Evolutionary conservation across 2,329 filamentous ascomycete species (phyloP).

Genomic region (Fusarium cyanostomum): DNA sequence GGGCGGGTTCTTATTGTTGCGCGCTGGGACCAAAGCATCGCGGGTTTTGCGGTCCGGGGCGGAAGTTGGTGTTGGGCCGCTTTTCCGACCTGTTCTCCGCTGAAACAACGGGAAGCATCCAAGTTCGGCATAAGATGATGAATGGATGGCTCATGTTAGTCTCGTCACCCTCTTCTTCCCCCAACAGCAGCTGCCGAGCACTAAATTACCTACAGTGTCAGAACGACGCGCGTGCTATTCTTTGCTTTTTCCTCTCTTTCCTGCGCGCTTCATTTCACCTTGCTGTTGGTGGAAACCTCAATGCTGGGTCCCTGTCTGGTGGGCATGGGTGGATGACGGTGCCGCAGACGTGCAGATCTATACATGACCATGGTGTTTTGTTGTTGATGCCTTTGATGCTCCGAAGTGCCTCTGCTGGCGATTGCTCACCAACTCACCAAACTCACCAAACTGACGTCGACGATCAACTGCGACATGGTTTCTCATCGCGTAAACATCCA

Average conservation of each 20-base stretch:
- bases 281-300: background rate
- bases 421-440: constrained; percentile 2
- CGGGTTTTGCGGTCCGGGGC: too few species aligned
- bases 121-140: too few species aligned
- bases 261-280: background rate
- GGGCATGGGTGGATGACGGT: constrained; percentile 3
- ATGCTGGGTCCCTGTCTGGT: background rate
- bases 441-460: constrained; percentile 8
- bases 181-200: background rate
- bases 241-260: background rate
- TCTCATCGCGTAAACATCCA: background rate
- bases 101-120: too few species aligned
- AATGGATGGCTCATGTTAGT: background rate
- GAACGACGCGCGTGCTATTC: background rate
- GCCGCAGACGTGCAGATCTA: constrained; percentile 6
- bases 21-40: too few species aligned
- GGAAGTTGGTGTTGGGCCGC: too few species aligned
- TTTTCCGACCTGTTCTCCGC: too few species aligned
- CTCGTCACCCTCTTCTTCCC: background rate
- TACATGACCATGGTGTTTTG: constrained; percentile 7
- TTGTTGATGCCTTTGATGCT: constrained; percentile 6
- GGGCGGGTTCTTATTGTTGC: too few species aligned
- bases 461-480: background rate
- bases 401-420: background rate
- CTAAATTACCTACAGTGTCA: constrained; percentile 1